phyloP scores from a whole-genome alignment of 192 early-diverging fungal genomes.

The Pecoramyces ruminantium region DNA sequence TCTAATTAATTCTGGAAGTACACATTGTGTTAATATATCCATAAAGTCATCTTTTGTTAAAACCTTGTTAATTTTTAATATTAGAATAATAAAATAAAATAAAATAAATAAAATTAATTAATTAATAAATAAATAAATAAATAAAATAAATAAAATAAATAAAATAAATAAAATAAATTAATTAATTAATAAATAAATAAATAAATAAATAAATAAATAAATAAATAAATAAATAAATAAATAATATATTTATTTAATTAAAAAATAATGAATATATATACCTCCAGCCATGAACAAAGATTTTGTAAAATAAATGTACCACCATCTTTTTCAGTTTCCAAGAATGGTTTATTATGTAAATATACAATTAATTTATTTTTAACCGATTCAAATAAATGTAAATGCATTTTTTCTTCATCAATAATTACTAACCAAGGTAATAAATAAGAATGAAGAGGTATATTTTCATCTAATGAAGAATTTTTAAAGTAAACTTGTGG shows the following conservation, averaged over 20 bases:
- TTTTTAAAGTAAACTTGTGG: slow-evolving; percentile 10
- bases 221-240: too few relatives aligned
- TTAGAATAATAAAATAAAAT: neutral
- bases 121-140: neutral
- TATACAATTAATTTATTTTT: neutral
- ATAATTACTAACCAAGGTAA: neutral
- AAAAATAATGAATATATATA: neutral
- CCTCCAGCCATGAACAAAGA: neutral
- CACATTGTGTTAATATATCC: neutral
- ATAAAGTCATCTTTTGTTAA: neutral
- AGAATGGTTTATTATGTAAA: neutral
- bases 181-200: neutral
- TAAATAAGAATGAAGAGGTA: neutral
- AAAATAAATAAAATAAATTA: neutral
- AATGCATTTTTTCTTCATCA: neutral
- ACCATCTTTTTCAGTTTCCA: neutral
- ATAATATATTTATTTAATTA: too few relatives aligned
- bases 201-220: too few relatives aligned
- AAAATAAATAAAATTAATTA: neutral
- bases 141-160: neutral
- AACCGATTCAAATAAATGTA: neutral
- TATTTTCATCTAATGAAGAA: neutral
- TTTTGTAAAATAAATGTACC: neutral
- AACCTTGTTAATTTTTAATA: neutral
- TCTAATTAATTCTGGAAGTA: slow-evolving; percentile 48